Base-by-base conservation (phyloP, 257 asterid genomes). In the Fraxinus quadrangulata region DNA sequence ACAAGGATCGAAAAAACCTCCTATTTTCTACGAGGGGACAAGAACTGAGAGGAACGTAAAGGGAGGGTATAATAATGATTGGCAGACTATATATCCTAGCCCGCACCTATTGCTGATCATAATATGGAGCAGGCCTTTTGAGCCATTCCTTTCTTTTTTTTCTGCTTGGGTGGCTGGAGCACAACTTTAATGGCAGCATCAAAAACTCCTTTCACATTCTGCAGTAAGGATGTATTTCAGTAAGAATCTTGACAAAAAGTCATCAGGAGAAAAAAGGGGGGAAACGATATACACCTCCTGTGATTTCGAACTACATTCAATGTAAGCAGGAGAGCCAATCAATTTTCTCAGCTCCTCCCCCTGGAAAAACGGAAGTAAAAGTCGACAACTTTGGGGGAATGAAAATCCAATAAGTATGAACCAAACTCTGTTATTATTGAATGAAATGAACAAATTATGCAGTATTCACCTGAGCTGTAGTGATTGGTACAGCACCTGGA, bases 401-500 rank as follows among this genome's bases (percentile, higher is more conserved):
- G 36, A 17, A 19, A 72, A 19, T 2, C 3, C 76, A 14, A 70
- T 10, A 31, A 71, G 21, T 40, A 45, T n/a, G 2, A 56, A 17
- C 2, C 23, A n/a, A 12, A 71, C 49, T 63, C 77, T 47, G 23
- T 26, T 67, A 9, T 23, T 16, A 49, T 51, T 13, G 30, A 34
- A 72, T 61, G 40, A 21, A 70, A 70, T 19, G 19, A 40, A 21
- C 28, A 42, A 67, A 16, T 66, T 36, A 11, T 10, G 63, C 61
- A 66, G 61, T 67, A 37, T 75, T 42, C 75, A 82, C 88, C 86
- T 85, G 88, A 80, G 79, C 85, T 14, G 88, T 80, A 59, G 88
- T 71, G 77, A 85, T 85, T 74, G 88, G 86, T 70, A 85, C 81
- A 0, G 88, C 86, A 77, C 86, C 86, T 67, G 88, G 88, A 83